These are phyloP conservation scores for Diaporthe sp. DNA, from an alignment of 2,329 filamentous ascomycete genomes.

Conservation along the genomic window DNA sequence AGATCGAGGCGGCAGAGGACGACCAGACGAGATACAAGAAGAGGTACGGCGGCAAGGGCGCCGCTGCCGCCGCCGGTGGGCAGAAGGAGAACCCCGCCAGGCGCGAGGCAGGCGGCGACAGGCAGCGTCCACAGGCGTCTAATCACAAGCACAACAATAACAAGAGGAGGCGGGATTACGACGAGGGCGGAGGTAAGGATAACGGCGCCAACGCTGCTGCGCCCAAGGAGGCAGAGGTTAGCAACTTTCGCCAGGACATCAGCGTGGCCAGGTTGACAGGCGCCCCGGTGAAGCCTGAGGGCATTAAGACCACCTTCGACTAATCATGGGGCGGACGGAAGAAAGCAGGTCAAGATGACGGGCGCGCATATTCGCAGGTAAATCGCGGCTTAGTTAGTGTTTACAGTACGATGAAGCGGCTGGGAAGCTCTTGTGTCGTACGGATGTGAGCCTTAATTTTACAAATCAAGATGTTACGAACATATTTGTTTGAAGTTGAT, in stretches of 20 bases:
- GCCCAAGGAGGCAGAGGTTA: slow-evolving; percentile 48
- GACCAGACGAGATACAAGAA: slow-evolving; percentile 92
- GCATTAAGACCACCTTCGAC: slow-evolving; percentile 88
- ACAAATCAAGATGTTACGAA: not conserved
- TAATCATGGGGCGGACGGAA: slow-evolving; percentile 50
- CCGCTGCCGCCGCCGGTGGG: slow-evolving; percentile 54
- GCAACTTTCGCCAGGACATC: slow-evolving; percentile 62
- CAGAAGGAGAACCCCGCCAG: slow-evolving; percentile 7
- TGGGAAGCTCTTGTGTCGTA: not conserved
- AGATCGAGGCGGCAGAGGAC: slow-evolving; percentile 95
- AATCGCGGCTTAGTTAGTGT: not conserved
- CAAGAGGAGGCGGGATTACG: slow-evolving; percentile 90
- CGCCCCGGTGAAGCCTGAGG: slow-evolving; percentile 82
- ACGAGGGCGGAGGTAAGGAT: slow-evolving; percentile 70
- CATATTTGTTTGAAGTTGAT: not conserved
- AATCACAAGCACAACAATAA: slow-evolving; percentile 87
- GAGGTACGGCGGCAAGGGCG: slow-evolving; percentile 84
- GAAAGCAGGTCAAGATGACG: not conserved
- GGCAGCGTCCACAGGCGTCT: slow-evolving; percentile 40
- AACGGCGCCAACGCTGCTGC: slow-evolving; percentile 3
- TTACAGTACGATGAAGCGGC: not conserved
- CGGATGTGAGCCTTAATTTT: not conserved
- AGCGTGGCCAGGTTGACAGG: slow-evolving; percentile 78
- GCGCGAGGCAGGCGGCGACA: slow-evolving; percentile 43
- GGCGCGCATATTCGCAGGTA: not conserved